Base-by-base conservation (phyloP, 192 early-diverging fungal genomes). In the Umbelopsis ramanniana region DNA sequence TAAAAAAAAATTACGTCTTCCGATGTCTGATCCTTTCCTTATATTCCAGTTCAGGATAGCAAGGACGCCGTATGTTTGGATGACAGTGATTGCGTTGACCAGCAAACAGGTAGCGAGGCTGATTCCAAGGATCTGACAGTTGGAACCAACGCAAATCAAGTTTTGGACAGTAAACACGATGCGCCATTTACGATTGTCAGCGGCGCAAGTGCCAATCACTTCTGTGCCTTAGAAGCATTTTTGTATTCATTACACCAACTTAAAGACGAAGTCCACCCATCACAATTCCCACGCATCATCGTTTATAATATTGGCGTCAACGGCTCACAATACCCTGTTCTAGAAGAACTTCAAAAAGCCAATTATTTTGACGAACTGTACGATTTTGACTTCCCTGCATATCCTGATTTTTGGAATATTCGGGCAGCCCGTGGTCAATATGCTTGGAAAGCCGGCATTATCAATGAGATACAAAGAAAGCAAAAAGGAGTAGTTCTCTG, bases 371-470 rank as follows among this genome's bases (percentile, higher is more conserved):
- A 83, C 35, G 80, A 88, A 12, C 69, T 82, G 17, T 57, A 79
- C 38, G 66, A 67, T 24, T 85, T 87, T 67, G 74, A 87, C 29
- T 84, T 82, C 40, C 46, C 76, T 10, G 57, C 57, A 15, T 87
- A 85, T 53, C 86, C 86, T 0, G 10, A 17, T 10, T 87, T 85
- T 72, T 87, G 84, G 82, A 74, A 87, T 69, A 77, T 86, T 33
- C 45, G 67, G 2, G 21, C 66, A 8, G 72, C 69, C 12, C 72
- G 83, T 6, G 86, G 86, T 22, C 79, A 88, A 57, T 87, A 87
- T 47, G 86, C 77, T 9, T 87, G 86, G 86, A 87, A 87, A 48
- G 81, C 82, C 0, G 84, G 79, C 7, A 85, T 87, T 46, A 74
- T 87, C 46, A 76, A 85, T 46, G 86, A 87, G 40, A 78, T 82